A percentile compares a stretch with the other conserved stretches of the same genome.
phyloP scores from a whole-genome alignment of 192 early-diverging fungal genomes.

The Rhizophagus clarus region DNA sequence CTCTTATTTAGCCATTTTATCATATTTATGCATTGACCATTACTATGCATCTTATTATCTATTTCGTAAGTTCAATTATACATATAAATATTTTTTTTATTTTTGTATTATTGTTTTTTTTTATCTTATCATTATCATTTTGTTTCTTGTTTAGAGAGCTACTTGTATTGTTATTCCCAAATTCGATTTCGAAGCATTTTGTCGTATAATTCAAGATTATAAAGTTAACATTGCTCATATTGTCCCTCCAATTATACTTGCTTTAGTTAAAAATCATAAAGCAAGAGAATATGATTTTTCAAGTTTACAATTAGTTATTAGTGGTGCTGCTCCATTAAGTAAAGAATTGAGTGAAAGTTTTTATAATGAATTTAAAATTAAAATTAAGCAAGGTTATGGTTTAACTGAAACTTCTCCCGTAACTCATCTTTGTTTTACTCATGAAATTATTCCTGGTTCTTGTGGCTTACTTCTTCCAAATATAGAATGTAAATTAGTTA shows the following conservation, averaged over 20 bases:
- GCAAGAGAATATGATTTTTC: constrained; percentile 65
- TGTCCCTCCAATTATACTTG: constrained; percentile 71
- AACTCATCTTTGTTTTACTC: constrained; percentile 39
- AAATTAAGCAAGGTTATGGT: constrained; percentile 66
- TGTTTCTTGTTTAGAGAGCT: constrained; percentile 40
- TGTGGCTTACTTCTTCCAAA: constrained; percentile 75
- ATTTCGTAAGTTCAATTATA: neutral
- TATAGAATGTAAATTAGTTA: constrained; percentile 72
- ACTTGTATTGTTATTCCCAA: constrained; percentile 63
- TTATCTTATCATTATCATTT: constrained; percentile 30
- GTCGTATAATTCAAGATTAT: constrained; percentile 54
- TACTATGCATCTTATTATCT: neutral
- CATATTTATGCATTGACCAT: constrained; percentile 54
- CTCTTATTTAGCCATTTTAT: constrained; percentile 21
- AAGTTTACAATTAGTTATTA: constrained; percentile 51
- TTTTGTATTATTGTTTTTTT: neutral
- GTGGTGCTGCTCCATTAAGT: constrained; percentile 70
- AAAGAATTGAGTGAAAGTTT: constrained; percentile 42
- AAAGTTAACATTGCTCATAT: constrained; percentile 44
- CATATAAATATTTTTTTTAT: neutral
- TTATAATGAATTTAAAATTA: constrained; percentile 34
- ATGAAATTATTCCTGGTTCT: constrained; percentile 47
- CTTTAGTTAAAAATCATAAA: constrained; percentile 64
- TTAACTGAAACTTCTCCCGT: constrained; percentile 68
- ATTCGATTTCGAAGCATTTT: constrained; percentile 62